A percentile compares a stretch with the other conserved stretches of the same genome.
Conservation (phyloP, 139 green algal species). For the Chlorokybus atmophyticus region DNA sequence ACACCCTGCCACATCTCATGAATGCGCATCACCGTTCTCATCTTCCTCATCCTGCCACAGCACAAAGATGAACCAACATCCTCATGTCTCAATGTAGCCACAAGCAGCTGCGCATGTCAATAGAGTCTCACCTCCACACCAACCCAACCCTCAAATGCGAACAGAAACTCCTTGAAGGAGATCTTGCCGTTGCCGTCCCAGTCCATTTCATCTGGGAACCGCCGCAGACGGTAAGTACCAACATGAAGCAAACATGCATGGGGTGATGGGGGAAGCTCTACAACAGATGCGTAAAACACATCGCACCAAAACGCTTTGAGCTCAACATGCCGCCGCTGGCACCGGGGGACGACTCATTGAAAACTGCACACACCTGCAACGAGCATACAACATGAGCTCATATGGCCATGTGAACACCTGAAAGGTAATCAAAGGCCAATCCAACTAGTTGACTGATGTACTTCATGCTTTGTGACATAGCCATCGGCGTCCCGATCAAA, state of each 20-base stretch:
- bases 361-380: background rate
- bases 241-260: background rate
- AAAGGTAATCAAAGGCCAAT: too few species aligned
- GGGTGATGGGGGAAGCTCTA: background rate
- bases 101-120: too few species aligned
- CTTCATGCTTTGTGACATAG: slow-evolving; percentile 26
- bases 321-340: background rate
- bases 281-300: background rate
- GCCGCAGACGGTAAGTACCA: too few species aligned
- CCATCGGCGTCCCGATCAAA: slow-evolving; percentile 26
- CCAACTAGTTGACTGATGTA: too few species aligned
- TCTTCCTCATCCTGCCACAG: too few species aligned
- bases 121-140: too few species aligned
- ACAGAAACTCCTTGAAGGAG: slow-evolving; percentile 36
- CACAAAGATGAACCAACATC: too few species aligned
- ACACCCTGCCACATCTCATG: too few species aligned
- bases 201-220: slow-evolving; percentile 33
- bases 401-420: too few species aligned
- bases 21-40: too few species aligned
- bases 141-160: slow-evolving; percentile 29
- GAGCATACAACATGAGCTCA: too few species aligned
- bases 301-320: background rate
- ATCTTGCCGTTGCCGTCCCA: slow-evolving; percentile 30
- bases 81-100: too few species aligned
- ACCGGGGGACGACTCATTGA: background rate